Percentiles rank a stretch among this genome's conserved stretches.
Evolutionary conservation across 768 basidiomycete species (phyloP).

Genomic region (Tulasnella sp.): DNA sequence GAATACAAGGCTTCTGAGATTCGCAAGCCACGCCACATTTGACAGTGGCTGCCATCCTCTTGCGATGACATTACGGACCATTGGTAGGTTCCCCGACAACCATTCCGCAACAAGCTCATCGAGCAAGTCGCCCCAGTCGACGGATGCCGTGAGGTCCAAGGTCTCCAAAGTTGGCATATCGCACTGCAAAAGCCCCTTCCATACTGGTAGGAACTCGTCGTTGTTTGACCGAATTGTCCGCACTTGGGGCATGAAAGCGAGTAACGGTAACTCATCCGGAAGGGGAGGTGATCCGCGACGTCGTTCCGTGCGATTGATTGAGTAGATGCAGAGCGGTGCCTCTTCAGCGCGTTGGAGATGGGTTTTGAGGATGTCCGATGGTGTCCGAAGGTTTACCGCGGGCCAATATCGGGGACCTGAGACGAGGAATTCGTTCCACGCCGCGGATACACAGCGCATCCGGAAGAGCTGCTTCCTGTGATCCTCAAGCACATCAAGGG

Average conservation of each 20-base stretch:
- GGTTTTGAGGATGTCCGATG: not conserved
- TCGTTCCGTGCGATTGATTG: not conserved
- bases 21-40: not conserved
- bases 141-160: not conserved
- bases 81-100: not conserved
- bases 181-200: not conserved
- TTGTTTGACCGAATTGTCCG: not conserved
- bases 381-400: not conserved
- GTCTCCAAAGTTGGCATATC: not conserved
- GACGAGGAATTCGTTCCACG: conserved; percentile 2
- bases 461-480: not conserved
- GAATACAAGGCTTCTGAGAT: not conserved
- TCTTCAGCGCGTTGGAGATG: not conserved
- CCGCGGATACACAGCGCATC: not conserved
- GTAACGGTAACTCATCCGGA: not conserved
- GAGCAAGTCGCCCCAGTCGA: not conserved
- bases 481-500: not conserved
- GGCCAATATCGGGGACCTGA: conserved; percentile 1
- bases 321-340: not conserved
- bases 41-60: not conserved
- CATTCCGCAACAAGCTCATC: not conserved
- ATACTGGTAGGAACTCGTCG: not conserved
- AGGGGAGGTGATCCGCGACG: not conserved
- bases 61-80: not conserved
- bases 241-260: not conserved